Evolutionary conservation across 2,329 filamentous ascomycete genomes (phyloP).

Genomic region (Ceratocystis ficicola): DNA sequence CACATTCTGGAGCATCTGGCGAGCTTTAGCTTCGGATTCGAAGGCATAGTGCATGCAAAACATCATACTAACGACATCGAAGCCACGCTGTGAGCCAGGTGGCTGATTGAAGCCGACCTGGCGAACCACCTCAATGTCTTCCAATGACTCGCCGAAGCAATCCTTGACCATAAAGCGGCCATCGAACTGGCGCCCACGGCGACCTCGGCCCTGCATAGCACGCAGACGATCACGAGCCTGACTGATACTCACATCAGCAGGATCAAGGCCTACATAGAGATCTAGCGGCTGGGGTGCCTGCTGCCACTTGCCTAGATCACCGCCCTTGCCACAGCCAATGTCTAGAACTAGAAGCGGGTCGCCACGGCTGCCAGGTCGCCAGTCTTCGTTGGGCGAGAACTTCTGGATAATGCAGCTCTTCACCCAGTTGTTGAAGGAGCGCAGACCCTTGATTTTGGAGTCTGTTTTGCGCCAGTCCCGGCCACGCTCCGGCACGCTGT

Average conservation of each 20-base stretch:
- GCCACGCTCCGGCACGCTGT: constrained; percentile 83
- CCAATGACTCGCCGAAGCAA: constrained; percentile 76
- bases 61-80: constrained; percentile 98
- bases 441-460: constrained; percentile 85
- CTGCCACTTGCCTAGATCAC: constrained; percentile 92
- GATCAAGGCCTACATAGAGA: constrained; percentile 87
- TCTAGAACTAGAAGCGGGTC: constrained; percentile 70
- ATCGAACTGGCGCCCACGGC: constrained; percentile 58
- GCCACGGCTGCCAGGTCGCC: constrained; percentile 45
- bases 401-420: constrained; percentile 97
- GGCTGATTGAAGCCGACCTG: constrained; percentile 79
- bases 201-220: constrained; percentile 52
- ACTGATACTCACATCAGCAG: constrained; percentile 80
- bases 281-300: constrained; percentile 82
- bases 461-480: constrained; percentile 91
- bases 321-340: constrained; percentile 92
- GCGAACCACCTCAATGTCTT: constrained; percentile 65
- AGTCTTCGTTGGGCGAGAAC: constrained; percentile 72
- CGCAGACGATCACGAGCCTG: constrained; percentile 79
- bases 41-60: constrained; percentile 99
- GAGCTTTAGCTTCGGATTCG: constrained; percentile 78
- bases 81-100: constrained; percentile 57
- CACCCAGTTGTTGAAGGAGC: constrained; percentile 97
- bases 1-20: constrained; percentile 87
- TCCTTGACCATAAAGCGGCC: constrained; percentile 84